A percentile compares a stretch with the other conserved stretches of the same genome.
These are phyloP conservation scores for Yamadazyma mexicana DNA, from an alignment of 1,139 yeast species.

Conservation along the genomic window DNA sequence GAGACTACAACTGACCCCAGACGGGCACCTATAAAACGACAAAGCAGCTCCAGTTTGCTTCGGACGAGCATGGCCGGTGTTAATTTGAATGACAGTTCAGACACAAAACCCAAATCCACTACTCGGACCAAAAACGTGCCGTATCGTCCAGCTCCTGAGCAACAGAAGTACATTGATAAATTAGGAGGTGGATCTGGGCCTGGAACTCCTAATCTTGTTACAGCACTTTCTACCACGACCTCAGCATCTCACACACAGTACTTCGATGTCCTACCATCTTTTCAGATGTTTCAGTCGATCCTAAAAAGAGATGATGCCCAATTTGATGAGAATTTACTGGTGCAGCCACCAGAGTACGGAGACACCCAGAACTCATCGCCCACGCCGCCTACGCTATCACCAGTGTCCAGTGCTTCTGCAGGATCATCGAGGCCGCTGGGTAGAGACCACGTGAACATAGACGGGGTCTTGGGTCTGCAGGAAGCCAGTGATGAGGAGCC, in stretches of 20 bases:
- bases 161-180: constrained; percentile 36
- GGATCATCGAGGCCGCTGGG: neutral
- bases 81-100: neutral
- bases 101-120: neutral
- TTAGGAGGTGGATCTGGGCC: constrained; percentile 13
- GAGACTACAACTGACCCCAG: constrained; percentile 1
- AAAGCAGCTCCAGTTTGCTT: constrained; percentile 15
- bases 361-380: constrained; percentile 32
- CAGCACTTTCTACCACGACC: constrained; percentile 23
- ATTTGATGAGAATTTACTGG: constrained; percentile 37
- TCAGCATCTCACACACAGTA: constrained; percentile 43
- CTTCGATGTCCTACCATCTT: constrained; percentile 60
- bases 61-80: constrained; percentile 4
- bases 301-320: constrained; percentile 49
- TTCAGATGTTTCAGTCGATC: constrained; percentile 61
- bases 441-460: constrained; percentile 10
- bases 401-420: constrained; percentile 9
- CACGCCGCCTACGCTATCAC: constrained; percentile 24
- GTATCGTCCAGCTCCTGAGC: constrained; percentile 35
- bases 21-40: constrained; percentile 7
- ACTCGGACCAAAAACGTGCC: constrained; percentile 24
- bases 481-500: constrained; percentile 2
- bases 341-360: constrained; percentile 43
- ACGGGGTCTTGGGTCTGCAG: constrained; percentile 16
- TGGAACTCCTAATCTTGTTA: constrained; percentile 11